Evolutionary conservation across 768 basidiomycete genomes (phyloP), one percentile per base, ranked within the genome.

Genomic region (Phlegmacium glaucopus): DNA sequence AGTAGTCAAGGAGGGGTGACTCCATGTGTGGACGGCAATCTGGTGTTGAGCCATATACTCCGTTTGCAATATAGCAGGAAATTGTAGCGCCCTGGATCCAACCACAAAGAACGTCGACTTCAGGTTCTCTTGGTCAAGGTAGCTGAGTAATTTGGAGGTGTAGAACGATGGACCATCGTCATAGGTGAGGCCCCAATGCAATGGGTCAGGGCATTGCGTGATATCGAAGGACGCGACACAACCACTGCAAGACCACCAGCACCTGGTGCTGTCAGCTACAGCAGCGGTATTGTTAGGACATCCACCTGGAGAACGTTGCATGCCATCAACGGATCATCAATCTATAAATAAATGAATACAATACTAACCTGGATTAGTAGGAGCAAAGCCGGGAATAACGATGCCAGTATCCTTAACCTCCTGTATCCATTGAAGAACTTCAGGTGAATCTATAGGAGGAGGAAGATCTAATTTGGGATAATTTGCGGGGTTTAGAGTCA

Each of bases 61-160:
- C 13, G 75, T 66, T 60, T 88, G 89, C 7, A 90, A 67, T 55
- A 80, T 80, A 17, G 69, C 63, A 1, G 90, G 90, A 64, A 82
- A 79, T 0, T 81, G 82, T 52, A 91, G 77, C 39, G 71, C 81
- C 43, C 91, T 83, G 15, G 90, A 92, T 39, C 92, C 90, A 50
- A 93, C 87, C 50, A 83, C 77, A 65, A 93, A 95, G 75, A 94
- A 92, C 1, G 93, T 95, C 3, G 89, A 77, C 61, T 80, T 83
- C 62, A 94, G 72, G 42, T 82, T 68, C 42, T 75, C 59, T 36
- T 76, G 61, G 49, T 83, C 75, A 28, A 93, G 72, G 66, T 87
- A 93, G 44, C 75, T 61, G 50, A 94, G 71, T 8, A 95, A 75
- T 37, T 84, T 70, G 10, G 87, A 76, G 1, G 90, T 93, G 67